Percentiles rank a stretch among this genome's conserved stretches.
Evolutionary conservation across 2,329 filamentous ascomycete species (phyloP).

Genomic region (Pseudomassariella vexata): DNA sequence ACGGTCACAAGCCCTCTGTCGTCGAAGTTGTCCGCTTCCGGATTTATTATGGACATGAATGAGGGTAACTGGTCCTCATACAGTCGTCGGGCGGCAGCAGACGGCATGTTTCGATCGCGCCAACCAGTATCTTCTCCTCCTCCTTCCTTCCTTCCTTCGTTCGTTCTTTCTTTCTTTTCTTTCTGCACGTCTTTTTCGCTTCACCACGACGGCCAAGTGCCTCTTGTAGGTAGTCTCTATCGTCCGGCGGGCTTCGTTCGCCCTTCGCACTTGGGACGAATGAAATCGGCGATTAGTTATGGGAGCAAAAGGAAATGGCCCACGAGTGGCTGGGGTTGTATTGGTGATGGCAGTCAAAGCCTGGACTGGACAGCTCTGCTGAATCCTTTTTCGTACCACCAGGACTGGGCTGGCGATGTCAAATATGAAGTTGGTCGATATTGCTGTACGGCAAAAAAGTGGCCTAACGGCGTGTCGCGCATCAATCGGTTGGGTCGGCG

Average conservation of each 20-base stretch:
- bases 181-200: background rate
- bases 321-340: constrained; percentile 2
- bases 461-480: too few relatives aligned
- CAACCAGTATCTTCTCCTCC: background rate
- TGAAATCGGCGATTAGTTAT: constrained; percentile 1
- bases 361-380: constrained; percentile 44
- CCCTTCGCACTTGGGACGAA: too few relatives aligned
- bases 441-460: background rate
- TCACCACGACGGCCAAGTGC: background rate
- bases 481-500: too few relatives aligned
- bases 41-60: constrained; percentile 70
- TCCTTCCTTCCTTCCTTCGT: background rate
- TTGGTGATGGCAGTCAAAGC: constrained; percentile 11
- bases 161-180: background rate
- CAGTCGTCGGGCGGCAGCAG: constrained; percentile 53
- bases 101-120: constrained; percentile 49
- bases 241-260: background rate
- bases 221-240: background rate
- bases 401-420: constrained; percentile 1
- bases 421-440: background rate
- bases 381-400: constrained; percentile 35
- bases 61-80: constrained; percentile 69
- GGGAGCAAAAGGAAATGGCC: constrained; percentile 19
- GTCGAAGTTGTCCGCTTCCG: constrained; percentile 51
- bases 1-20: constrained; percentile 49